Evolutionary conservation across 805 yeast species (phyloP).

Genomic region (Hanseniaspora pseudoguilliermondii): DNA sequence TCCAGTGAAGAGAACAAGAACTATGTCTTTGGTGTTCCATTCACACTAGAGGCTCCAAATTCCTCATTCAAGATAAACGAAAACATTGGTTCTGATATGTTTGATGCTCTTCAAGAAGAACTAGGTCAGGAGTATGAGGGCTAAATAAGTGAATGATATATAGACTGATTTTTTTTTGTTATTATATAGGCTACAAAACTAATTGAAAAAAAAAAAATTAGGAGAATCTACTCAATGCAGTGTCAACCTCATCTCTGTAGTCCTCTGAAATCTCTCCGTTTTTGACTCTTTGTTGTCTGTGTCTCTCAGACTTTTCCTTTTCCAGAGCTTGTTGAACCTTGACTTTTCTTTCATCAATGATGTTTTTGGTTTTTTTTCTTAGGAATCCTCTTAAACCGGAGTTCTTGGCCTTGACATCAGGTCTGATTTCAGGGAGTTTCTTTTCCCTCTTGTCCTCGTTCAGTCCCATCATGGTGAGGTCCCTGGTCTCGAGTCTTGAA

Average conservation of each 20-base stretch:
- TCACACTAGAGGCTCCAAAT: not conserved
- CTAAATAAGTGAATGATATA: not conserved
- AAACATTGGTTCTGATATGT: conserved; percentile 15
- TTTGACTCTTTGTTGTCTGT: conserved; percentile 34
- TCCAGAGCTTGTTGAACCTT: conserved; percentile 63
- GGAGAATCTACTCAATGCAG: conserved; percentile 32
- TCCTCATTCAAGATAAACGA: not conserved
- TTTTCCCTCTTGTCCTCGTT: conserved; percentile 29
- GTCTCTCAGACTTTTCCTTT: conserved; percentile 60
- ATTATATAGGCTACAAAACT: not conserved
- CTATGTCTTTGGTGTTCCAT: conserved; percentile 44
- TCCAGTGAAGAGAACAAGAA: conserved; percentile 65
- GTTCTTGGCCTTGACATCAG: conserved; percentile 66
- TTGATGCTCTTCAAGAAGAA: conserved; percentile 15
- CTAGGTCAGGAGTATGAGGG: conserved; percentile 13
- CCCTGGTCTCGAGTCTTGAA: conserved; percentile 51
- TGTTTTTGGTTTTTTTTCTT: conserved; percentile 74
- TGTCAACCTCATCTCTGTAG: conserved; percentile 30
- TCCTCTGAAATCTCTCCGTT: conserved; percentile 46
- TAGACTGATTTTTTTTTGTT: no score
- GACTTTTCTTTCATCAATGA: conserved; percentile 70
- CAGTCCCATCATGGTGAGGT: conserved; percentile 34
- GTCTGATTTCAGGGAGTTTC: conserved; percentile 45
- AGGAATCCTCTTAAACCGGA: conserved; percentile 68
- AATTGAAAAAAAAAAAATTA: not conserved